phyloP scores from a whole-genome alignment of 805 yeast species.

The Myxozyma neotropica region DNA sequence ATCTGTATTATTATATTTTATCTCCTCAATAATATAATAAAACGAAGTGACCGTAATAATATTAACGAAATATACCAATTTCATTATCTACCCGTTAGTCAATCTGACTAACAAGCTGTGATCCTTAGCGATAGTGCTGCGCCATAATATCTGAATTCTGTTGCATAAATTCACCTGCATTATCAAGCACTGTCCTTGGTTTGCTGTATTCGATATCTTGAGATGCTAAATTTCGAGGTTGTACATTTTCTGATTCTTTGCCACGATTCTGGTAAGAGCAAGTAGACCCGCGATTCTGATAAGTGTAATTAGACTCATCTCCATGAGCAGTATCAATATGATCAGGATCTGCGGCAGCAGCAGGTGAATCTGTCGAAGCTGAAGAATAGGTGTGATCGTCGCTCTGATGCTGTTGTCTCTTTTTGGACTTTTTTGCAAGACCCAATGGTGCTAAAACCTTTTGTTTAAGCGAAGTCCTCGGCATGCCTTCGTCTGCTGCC shows the following conservation, averaged over 20 bases:
- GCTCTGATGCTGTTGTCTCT: background rate
- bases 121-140: background rate
- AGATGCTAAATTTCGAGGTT: too few species aligned
- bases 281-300: background rate
- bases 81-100: too few species aligned
- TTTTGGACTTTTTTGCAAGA: background rate
- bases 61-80: too few species aligned
- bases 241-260: too few species aligned
- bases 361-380: background rate
- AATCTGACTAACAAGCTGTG: background rate
- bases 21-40: background rate
- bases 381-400: background rate
- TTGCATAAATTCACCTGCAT: too few species aligned
- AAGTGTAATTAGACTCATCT: background rate
- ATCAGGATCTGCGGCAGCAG: background rate
- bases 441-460: conserved; percentile 2
- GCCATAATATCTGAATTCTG: too few species aligned
- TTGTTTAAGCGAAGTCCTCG: background rate
- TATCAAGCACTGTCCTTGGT: too few species aligned
- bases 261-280: too few species aligned
- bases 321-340: background rate
- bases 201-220: too few species aligned
- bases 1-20: background rate
- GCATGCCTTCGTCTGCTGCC: background rate
- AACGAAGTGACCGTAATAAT: too few species aligned